A percentile compares a stretch with the other conserved stretches of the same genome.
Evolutionary conservation across 73 alveolate species (phyloP).

Genomic region (Halteria grandinella): DNA sequence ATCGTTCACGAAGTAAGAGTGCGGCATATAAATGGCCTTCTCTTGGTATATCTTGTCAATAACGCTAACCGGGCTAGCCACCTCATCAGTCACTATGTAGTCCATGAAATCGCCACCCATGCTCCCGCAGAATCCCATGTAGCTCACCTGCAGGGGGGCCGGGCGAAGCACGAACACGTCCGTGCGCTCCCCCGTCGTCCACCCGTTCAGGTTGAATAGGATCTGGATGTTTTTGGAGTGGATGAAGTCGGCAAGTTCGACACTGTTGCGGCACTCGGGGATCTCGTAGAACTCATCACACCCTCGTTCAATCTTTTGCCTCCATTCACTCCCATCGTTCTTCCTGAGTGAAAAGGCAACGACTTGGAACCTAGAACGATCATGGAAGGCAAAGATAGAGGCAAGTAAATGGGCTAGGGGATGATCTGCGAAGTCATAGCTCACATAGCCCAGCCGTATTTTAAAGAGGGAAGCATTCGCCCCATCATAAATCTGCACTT

Average conservation of each 20-base stretch:
- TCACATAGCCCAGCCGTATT: constrained; percentile 64
- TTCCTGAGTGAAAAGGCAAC: constrained; percentile 47
- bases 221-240: constrained; percentile 55
- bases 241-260: constrained; percentile 48
- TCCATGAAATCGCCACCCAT: constrained; percentile 65
- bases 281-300: constrained; percentile 55
- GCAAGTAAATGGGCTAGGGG: constrained; percentile 63
- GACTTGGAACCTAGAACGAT: constrained; percentile 38
- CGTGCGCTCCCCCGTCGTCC: constrained; percentile 57
- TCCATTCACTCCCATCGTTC: constrained; percentile 55
- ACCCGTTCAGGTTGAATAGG: constrained; percentile 65
- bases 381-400: constrained; percentile 59
- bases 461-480: not conserved
- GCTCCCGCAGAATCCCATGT: constrained; percentile 68
- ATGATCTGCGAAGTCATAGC: constrained; percentile 69
- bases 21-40: constrained; percentile 68
- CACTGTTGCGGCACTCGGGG: constrained; percentile 26
- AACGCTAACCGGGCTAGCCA: constrained; percentile 47
- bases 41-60: constrained; percentile 33
- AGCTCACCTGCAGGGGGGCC: constrained; percentile 51
- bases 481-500: no score
- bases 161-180: constrained; percentile 68
- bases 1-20: constrained; percentile 67
- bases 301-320: constrained; percentile 42
- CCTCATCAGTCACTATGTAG: constrained; percentile 64